phyloP scores from a whole-genome alignment of 129 eudicot species.

The Saussurea involucrata region DNA sequence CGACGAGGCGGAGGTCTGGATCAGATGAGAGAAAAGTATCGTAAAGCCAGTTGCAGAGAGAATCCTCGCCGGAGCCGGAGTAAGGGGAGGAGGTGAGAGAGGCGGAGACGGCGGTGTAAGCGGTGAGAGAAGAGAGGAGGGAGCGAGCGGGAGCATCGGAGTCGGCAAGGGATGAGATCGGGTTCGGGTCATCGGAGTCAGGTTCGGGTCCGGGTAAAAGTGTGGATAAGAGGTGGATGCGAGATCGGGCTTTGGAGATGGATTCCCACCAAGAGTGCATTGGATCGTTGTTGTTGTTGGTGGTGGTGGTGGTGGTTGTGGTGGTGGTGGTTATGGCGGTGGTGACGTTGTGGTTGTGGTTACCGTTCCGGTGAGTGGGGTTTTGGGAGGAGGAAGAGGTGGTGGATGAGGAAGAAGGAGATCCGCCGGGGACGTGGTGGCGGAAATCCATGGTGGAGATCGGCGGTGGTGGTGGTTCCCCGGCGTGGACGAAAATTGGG shows the following conservation, averaged over 20 bases:
- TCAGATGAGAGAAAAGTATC: slow-evolving; percentile 79
- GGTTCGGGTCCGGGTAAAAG: slow-evolving; percentile 45
- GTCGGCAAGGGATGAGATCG: slow-evolving; percentile 77
- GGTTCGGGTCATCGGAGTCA: slow-evolving; percentile 16
- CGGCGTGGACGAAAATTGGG: slow-evolving; percentile 16
- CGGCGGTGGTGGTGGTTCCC: slow-evolving; percentile 26
- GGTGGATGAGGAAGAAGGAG: slow-evolving; percentile 62
- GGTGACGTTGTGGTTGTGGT: slow-evolving; percentile 24
- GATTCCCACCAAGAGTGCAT: slow-evolving; percentile 99
- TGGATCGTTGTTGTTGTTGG: slow-evolving; percentile 48
- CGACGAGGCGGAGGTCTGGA: slow-evolving; percentile 84
- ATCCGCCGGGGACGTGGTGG: slow-evolving; percentile 43
- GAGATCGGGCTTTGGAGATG: slow-evolving; percentile 84
- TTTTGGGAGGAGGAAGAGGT: slow-evolving; percentile 45
- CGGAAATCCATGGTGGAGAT: slow-evolving; percentile 34
- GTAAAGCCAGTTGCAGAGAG: slow-evolving; percentile 86
- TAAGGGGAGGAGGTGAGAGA: slow-evolving; percentile 46
- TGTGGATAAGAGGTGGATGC: slow-evolving; percentile 66
- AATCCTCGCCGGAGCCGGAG: slow-evolving; percentile 78
- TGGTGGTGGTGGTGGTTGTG: slow-evolving; percentile 13
- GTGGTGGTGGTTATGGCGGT: slow-evolving; percentile 15
- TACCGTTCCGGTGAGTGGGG: slow-evolving; percentile 15
- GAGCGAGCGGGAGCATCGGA: slow-evolving; percentile 87
- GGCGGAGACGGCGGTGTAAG: slow-evolving; percentile 59
- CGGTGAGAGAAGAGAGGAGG: slow-evolving; percentile 63